Evolutionary conservation across 805 yeast genomes (phyloP), one percentile per base, ranked within the genome.

Genomic region (Lipomyces orientalis): DNA sequence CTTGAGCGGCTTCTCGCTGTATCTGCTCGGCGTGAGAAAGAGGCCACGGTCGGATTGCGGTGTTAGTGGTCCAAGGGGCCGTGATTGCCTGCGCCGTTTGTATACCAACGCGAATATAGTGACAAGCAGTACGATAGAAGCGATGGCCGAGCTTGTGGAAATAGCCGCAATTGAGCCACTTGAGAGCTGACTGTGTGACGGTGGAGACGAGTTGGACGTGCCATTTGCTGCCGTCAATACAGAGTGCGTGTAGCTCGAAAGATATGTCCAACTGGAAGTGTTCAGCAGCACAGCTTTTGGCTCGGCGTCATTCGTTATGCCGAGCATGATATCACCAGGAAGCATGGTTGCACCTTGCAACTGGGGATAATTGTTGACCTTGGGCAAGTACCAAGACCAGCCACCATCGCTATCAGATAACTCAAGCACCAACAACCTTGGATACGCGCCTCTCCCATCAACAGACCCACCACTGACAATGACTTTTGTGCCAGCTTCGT

Each of bases 401-500:
- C 59, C 46, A 8, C 61, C 65, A 16, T 37, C 22, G 2, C 55
- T 14, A 35, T 51, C 54, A 8, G 19, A 25, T 12, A 67, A 19
- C 43, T 78, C 69, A 31, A 88, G 77, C 33, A 72, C 71, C 3
- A 85, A 82, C 72, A 82, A 77, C 10, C 74, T 69, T 0, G 90
- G 89, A 3, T 76, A 66, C 1, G 87, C 80, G 1, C 72, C 71
- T 12, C 79, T 75, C 31, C 79, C 76, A 2, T 76, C 73, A 29
- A 83, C 78, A 5, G 79, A 79, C 1, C 97, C 96, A 4, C 95
- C 95, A 14, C 89, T 65, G 57, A 88, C 81, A 9, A 90, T 74
- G 0, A 87, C 81, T 37, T 68, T 67, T 9, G 68, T 33, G 10
- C 74, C 71, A 71, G 87, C 58, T 86, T 35, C 39, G 0, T 87